Conservation (phyloP, 2,329 filamentous ascomycete species). For the Paraphaeosphaeria minitans region DNA sequence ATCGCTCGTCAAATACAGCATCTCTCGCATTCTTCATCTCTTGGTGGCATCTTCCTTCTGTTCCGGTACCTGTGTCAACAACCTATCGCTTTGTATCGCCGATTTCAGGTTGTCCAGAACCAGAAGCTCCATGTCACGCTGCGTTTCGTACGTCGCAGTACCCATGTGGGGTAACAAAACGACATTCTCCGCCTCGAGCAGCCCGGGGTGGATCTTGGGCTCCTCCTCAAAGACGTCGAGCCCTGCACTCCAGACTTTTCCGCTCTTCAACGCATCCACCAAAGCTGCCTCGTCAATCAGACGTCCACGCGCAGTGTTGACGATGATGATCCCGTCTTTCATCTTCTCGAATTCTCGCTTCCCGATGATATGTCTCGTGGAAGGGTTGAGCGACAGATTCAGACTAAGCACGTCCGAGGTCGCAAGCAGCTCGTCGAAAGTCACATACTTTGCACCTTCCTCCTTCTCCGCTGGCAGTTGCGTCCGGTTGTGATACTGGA, state of each 20-base stretch:
- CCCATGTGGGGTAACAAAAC: slow-evolving; percentile 66
- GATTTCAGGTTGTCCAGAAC: slow-evolving; percentile 63
- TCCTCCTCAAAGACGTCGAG: slow-evolving; percentile 65
- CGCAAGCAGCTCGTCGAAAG: slow-evolving; percentile 60
- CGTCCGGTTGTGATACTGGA: slow-evolving; percentile 64
- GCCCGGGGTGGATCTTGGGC: slow-evolving; percentile 58
- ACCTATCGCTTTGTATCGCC: slow-evolving; percentile 60
- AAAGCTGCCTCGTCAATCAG: slow-evolving; percentile 63
- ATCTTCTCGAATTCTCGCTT: slow-evolving; percentile 57
- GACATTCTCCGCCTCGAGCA: slow-evolving; percentile 55
- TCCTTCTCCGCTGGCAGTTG: slow-evolving; percentile 47
- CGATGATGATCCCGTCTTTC: slow-evolving; percentile 62
- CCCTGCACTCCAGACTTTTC: slow-evolving; percentile 60
- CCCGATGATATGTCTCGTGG: slow-evolving; percentile 60
- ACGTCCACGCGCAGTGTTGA: slow-evolving; percentile 64
- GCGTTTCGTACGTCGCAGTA: slow-evolving; percentile 64
- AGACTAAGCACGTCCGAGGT: slow-evolving; percentile 61
- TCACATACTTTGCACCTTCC: slow-evolving; percentile 58
- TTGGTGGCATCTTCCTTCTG: slow-evolving; percentile 54
- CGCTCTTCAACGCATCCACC: slow-evolving; percentile 58
- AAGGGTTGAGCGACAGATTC: slow-evolving; percentile 58
- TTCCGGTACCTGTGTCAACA: slow-evolving; percentile 66
- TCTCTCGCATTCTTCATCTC: slow-evolving; percentile 21
- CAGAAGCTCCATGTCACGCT: slow-evolving; percentile 64
- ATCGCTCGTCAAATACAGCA: not conserved